phyloP scores from a whole-genome alignment of 306 rosid species.

The Alnus glutinosa region DNA sequence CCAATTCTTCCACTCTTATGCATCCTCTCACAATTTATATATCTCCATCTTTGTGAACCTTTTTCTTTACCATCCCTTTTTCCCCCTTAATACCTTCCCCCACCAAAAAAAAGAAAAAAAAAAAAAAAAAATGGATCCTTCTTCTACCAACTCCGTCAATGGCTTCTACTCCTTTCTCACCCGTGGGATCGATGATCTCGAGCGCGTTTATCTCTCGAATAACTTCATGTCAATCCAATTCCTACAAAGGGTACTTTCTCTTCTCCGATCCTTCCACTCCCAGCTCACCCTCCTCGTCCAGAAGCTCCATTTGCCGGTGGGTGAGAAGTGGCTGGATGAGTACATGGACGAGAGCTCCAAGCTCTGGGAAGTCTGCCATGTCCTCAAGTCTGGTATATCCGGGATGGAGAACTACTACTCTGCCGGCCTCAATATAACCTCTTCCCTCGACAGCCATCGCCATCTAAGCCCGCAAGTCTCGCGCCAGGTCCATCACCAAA shows the following conservation, averaged over 20 bases:
- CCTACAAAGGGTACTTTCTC: slow-evolving; percentile 84
- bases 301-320: slow-evolving; percentile 90
- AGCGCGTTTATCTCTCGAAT: slow-evolving; percentile 66
- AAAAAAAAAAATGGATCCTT: slow-evolving; percentile 66
- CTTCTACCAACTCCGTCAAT: slow-evolving; percentile 90
- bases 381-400: slow-evolving; percentile 88
- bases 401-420: slow-evolving; percentile 80
- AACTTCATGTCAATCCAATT: slow-evolving; percentile 99
- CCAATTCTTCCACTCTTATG: slow-evolving; percentile 31
- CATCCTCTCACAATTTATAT: slow-evolving; percentile 62
- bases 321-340: slow-evolving; percentile 99
- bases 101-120: too few species aligned
- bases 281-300: slow-evolving; percentile 88
- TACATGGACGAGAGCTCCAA: slow-evolving; percentile 99
- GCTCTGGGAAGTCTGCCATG: slow-evolving; percentile 98
- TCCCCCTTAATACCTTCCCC: background rate
- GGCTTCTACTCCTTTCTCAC: slow-evolving; percentile 92
- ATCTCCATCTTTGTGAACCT: slow-evolving; percentile 31
- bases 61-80: slow-evolving; percentile 7
- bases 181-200: slow-evolving; percentile 95
- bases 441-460: slow-evolving; percentile 70
- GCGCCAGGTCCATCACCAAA: slow-evolving; percentile 66
- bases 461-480: slow-evolving; percentile 74
- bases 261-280: slow-evolving; percentile 90
- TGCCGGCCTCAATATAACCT: slow-evolving; percentile 68